Evolutionary conservation across 116 monocot species (phyloP).

Genomic region (Phalaenopsis hybrid): DNA sequence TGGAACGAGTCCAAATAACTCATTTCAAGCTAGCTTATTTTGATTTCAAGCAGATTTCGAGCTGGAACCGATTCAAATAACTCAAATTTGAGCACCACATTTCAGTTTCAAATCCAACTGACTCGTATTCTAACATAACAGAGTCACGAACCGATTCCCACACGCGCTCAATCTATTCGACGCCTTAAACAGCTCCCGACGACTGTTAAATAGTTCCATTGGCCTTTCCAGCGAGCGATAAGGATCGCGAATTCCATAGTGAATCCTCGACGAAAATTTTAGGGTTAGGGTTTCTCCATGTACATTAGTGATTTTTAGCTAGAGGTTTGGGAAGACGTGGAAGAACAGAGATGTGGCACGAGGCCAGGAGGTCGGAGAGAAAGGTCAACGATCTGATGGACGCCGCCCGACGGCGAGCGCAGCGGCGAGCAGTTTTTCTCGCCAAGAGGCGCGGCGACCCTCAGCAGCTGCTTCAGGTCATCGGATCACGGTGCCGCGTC

Average conservation of each 20-base stretch:
- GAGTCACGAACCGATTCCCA: no score
- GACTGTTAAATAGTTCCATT: neutral
- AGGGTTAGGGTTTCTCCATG: constrained; percentile 1
- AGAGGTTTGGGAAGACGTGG: neutral
- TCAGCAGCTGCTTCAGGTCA: constrained; percentile 80
- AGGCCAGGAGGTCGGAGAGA: constrained; percentile 90
- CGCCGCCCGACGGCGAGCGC: constrained; percentile 82
- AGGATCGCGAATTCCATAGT: neutral
- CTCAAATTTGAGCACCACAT: no score
- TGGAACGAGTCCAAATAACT: no score
- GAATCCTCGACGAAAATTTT: neutral
- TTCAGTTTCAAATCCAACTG: no score
- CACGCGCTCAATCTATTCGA: no score
- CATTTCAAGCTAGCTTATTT: no score
- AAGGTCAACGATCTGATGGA: constrained; percentile 99
- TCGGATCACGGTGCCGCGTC: constrained; percentile 66
- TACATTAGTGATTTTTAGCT: neutral
- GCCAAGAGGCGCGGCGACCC: constrained; percentile 92
- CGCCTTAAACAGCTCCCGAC: no score
- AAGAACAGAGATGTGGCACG: constrained; percentile 80
- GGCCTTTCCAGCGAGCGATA: neutral
- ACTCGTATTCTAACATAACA: no score
- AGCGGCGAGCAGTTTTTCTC: constrained; percentile 74
- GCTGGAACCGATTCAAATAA: no score
- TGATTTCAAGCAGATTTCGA: no score